Base-by-base conservation (phyloP, 2,329 filamentous ascomycete species). In the Exophiala lecanii-corni region DNA sequence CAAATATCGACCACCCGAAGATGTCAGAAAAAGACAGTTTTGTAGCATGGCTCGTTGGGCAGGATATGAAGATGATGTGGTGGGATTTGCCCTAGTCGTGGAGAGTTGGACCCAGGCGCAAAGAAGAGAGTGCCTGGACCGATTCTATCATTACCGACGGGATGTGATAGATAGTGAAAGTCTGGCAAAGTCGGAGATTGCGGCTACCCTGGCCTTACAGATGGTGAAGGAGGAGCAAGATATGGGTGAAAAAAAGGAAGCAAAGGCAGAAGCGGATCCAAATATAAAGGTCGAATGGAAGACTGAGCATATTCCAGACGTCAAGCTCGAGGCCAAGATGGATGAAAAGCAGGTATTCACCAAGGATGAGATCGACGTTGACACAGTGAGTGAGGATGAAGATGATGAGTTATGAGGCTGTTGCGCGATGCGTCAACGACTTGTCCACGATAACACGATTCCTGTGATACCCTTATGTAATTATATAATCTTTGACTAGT, bases 91-190 rank as follows among this genome's bases (percentile, higher is more conserved):
- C 3, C 69, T 96, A 26, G 80, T 89, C 10, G 89, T 97, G 2
- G 92, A 97, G 64, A 78, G 81, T 10, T 94, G 89, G 86, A 94
- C 86, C 34, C 86, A 91, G 62, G 86, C 84, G 58, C 76, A 92
- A 66, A 70, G 91, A 57, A 75, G 85, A 49, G 81, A 83, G 53
- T 89, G 80, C 62, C 69, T 97, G 18, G 85, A 94, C 43, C 70
- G 69, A 2, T 97, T 95, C 64, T 97, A 97, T 69, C 68, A 71
- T 50, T 73, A 72, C 54, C 73, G 89, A 51, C 74, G 79, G 59
- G 74, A 75, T 47, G 69, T 68, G 54, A 41, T 81, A 30, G 59
- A 44, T 12, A 45, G 42, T 6, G 19, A 39, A 10, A 39, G 43
- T 12, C 39, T 45, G 32, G 34, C 30, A 13, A 21, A 39, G 3